phyloP scores from a whole-genome alignment of 2,329 filamentous ascomycete species.

The Phyllosticta paracitricarpa region DNA sequence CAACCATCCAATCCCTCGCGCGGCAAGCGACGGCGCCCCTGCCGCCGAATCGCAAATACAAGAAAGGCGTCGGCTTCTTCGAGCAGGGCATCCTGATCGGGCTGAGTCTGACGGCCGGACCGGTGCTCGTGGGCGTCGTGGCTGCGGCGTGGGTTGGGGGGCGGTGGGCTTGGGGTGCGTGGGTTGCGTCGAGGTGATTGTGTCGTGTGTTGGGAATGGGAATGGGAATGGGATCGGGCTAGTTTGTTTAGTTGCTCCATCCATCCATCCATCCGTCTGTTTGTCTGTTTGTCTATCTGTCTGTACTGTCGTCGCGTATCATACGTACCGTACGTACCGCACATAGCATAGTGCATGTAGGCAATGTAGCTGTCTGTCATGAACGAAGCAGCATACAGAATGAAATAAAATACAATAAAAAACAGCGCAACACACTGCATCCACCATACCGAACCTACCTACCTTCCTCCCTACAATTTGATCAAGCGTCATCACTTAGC shows the following conservation, averaged over 20 bases:
- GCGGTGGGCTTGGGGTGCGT: not conserved
- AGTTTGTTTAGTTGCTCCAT: not conserved
- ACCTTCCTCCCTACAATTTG: no score
- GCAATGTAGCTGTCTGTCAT: no score
- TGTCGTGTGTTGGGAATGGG: not conserved
- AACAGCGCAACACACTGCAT: no score
- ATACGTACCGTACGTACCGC: no score
- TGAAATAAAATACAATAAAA: no score
- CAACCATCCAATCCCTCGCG: not conserved
- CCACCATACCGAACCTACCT: no score
- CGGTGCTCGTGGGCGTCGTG: slow-evolving; percentile 20
- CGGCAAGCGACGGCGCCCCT: slow-evolving; percentile 16
- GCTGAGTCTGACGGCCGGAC: slow-evolving; percentile 24
- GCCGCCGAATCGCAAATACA: slow-evolving; percentile 23
- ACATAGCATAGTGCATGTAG: no score
- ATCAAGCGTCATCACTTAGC: no score
- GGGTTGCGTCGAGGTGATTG: not conserved
- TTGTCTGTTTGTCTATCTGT: no score
- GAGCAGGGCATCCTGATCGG: slow-evolving; percentile 30
- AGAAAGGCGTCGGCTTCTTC: slow-evolving; percentile 28
- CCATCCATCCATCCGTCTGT: no score
- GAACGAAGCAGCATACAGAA: no score
- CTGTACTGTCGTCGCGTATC: no score
- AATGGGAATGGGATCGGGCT: not conserved
- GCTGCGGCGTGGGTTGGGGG: slow-evolving; percentile 19